Conservation (phyloP, 768 basidiomycete species). For the Russula olivacea region DNA sequence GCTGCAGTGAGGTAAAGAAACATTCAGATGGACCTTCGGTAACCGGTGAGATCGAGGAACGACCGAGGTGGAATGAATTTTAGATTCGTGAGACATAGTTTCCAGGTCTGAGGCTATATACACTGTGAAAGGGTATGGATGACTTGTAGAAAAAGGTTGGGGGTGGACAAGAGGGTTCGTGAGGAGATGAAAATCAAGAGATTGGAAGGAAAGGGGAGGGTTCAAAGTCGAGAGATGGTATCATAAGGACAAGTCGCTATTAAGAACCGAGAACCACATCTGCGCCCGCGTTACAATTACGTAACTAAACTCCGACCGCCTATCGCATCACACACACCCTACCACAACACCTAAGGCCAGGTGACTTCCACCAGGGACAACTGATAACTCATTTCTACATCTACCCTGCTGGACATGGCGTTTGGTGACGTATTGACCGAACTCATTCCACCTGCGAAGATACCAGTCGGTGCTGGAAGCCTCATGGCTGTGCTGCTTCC, state of each 20-base stretch:
- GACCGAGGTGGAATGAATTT: background rate
- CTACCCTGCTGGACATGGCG: background rate
- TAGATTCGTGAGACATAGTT: background rate
- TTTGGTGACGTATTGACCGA: background rate
- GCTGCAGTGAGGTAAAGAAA: background rate
- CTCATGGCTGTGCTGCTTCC: slow-evolving; percentile 6
- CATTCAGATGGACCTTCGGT: background rate
- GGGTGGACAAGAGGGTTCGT: background rate
- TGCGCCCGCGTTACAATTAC: background rate
- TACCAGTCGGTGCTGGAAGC: slow-evolving; percentile 9
- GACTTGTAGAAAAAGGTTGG: background rate
- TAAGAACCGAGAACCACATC: background rate
- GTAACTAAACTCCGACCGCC: background rate
- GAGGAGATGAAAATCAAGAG: background rate
- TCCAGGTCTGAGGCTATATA: background rate
- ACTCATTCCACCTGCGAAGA: background rate
- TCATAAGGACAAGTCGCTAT: background rate
- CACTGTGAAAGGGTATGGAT: background rate
- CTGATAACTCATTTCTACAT: background rate
- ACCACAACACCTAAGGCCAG: background rate
- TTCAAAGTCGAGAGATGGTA: background rate
- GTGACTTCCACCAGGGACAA: background rate
- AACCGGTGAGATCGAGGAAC: background rate
- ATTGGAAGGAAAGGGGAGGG: background rate
- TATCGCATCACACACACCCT: too few species aligned